Conservation (phyloP, 2,329 filamentous ascomycete genomes). For the Apiospora aurea region DNA sequence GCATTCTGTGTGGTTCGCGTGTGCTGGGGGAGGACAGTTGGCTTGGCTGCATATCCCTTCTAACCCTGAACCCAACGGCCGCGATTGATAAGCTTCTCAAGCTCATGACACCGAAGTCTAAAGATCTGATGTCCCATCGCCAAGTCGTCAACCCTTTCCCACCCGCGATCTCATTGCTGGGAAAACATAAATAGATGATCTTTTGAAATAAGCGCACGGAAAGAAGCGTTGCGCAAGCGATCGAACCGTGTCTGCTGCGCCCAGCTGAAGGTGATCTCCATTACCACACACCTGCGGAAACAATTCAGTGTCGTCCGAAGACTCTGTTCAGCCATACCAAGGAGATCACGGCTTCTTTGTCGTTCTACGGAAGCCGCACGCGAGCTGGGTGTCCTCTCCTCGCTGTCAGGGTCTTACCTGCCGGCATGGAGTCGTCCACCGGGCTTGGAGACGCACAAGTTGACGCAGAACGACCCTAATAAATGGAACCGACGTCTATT, state of each 20-base stretch:
- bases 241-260: not conserved
- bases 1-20: not conserved
- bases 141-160: not conserved
- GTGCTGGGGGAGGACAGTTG: not conserved
- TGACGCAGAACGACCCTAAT: conserved; percentile 9
- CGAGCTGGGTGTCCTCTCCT: not conserved
- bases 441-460: not conserved
- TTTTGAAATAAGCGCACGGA: not conserved
- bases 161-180: conserved; percentile 10
- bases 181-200: not conserved
- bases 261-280: not conserved
- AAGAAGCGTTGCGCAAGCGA: not conserved
- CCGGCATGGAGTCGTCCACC: not conserved
- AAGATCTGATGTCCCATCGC: not conserved
- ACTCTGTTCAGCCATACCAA: not conserved
- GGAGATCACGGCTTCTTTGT: not conserved
- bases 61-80: not conserved
- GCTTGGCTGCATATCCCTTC: conserved; percentile 2
- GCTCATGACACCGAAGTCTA: conserved; percentile 9
- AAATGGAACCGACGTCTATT: not conserved
- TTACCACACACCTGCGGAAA: not conserved
- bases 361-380: not conserved
- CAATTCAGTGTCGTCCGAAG: not conserved
- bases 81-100: conserved; percentile 12
- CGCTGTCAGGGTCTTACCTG: not conserved